A percentile compares a stretch with the other conserved stretches of the same genome.
Conservation (phyloP, 768 basidiomycete genomes). For the Termitomyces sp. region DNA sequence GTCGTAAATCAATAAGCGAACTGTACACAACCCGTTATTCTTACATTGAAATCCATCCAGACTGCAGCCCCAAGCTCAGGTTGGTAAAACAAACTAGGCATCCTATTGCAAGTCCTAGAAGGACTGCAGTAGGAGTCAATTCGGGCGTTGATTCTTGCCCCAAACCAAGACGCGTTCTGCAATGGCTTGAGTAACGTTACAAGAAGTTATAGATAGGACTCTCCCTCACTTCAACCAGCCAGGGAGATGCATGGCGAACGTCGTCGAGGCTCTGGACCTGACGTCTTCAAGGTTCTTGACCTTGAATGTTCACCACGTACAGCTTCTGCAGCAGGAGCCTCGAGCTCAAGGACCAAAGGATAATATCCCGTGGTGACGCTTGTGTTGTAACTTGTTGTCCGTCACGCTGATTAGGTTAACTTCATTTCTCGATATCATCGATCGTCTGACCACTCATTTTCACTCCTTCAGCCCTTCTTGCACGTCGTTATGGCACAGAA, state of each 20-base stretch:
- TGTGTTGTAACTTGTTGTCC: conserved; percentile 19
- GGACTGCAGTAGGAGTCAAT: conserved; percentile 53
- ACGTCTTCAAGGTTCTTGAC: neutral
- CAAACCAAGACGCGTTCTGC: conserved; percentile 4
- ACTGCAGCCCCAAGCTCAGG: conserved; percentile 81
- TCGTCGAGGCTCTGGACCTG: neutral
- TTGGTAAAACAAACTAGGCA: conserved; percentile 91
- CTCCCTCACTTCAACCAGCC: conserved; percentile 14
- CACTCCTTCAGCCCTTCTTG: neutral
- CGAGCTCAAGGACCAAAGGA: neutral
- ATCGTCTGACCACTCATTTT: conserved; percentile 8
- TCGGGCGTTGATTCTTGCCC: conserved; percentile 29
- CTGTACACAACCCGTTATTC: conserved; percentile 16
- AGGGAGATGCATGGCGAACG: conserved; percentile 5
- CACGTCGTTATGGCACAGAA: conserved; percentile 38
- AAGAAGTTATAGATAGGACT: neutral
- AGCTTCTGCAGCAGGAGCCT: neutral
- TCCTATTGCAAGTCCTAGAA: conserved; percentile 78
- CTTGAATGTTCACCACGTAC: neutral
- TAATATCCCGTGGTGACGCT: neutral
- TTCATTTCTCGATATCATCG: conserved; percentile 1
- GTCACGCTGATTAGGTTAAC: conserved; percentile 7
- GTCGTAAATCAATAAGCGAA: conserved; percentile 1
- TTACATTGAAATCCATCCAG: conserved; percentile 87
- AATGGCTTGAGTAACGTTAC: neutral